Conservation (phyloP, 106 monocot genomes). For the Amphibolis antarctica region DNA sequence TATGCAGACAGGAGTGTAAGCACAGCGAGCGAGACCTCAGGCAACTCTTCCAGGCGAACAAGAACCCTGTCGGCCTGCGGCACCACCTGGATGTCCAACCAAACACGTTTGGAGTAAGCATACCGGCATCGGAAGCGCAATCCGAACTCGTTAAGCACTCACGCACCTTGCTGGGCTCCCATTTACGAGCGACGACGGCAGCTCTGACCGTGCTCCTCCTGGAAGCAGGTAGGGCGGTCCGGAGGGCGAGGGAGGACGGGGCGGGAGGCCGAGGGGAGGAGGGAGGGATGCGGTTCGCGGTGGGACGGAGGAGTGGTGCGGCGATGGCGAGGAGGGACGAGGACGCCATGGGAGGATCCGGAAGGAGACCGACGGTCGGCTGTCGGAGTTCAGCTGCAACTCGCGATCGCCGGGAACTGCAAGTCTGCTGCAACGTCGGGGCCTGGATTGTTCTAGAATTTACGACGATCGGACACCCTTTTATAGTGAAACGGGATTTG, state of each 20-base stretch:
- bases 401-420: too few relatives aligned
- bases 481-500: too few relatives aligned
- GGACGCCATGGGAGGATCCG: constrained; percentile 3
- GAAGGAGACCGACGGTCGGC: too few relatives aligned
- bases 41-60: constrained; percentile 76
- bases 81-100: constrained; percentile 38
- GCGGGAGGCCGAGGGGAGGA: constrained; percentile 3
- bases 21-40: constrained; percentile 41
- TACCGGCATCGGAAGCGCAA: not conserved
- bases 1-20: too few relatives aligned
- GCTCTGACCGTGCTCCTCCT: constrained; percentile 24
- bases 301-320: constrained; percentile 1
- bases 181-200: constrained; percentile 32
- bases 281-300: not conserved
- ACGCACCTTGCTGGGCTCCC: constrained; percentile 67
- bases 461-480: too few relatives aligned
- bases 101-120: not conserved
- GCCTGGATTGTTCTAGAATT: too few relatives aligned
- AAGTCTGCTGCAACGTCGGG: too few relatives aligned
- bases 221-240: constrained; percentile 3
- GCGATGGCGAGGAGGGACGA: constrained; percentile 13
- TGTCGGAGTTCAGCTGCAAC: too few relatives aligned
- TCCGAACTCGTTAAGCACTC: not conserved
- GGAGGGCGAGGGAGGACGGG: constrained; percentile 4
- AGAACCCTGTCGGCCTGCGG: constrained; percentile 95